Evolutionary conservation across 2,329 filamentous ascomycete species (phyloP).

Genomic region (Pseudocercospora vitis): DNA sequence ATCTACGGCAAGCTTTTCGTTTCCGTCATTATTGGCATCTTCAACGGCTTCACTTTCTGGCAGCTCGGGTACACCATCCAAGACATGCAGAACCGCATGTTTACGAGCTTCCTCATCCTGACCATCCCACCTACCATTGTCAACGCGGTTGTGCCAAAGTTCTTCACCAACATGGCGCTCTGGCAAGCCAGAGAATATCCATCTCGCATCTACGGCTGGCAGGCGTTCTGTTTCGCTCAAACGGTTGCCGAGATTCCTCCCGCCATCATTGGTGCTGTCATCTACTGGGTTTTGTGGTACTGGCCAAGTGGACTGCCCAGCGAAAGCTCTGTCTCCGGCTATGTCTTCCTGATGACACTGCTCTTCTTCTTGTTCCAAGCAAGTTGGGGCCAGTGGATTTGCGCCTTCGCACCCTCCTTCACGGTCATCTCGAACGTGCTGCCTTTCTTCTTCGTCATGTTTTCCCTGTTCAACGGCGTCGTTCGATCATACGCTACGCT

Average conservation of each 20-base stretch:
- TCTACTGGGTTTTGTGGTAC: constrained; percentile 78
- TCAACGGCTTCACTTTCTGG: constrained; percentile 79
- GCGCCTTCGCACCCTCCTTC: constrained; percentile 75
- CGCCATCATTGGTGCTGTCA: constrained; percentile 61
- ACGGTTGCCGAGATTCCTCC: constrained; percentile 71
- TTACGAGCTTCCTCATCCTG: constrained; percentile 63
- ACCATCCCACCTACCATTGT: constrained; percentile 67
- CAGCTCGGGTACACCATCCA: constrained; percentile 63
- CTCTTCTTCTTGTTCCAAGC: constrained; percentile 75
- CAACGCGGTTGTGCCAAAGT: constrained; percentile 74
- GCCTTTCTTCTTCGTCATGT: constrained; percentile 80
- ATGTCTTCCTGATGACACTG: constrained; percentile 75
- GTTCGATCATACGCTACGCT: constrained; percentile 66
- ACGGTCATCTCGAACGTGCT: constrained; percentile 74
- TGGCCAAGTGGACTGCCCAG: constrained; percentile 69
- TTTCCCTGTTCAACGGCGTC: constrained; percentile 74
- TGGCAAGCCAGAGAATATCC: constrained; percentile 75
- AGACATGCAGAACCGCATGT: constrained; percentile 76
- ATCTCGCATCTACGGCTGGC: constrained; percentile 73
- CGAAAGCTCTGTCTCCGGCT: constrained; percentile 65
- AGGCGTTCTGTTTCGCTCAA: constrained; percentile 73
- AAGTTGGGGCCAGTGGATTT: constrained; percentile 81
- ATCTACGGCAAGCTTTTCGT: constrained; percentile 75
- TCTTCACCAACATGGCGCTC: constrained; percentile 69
- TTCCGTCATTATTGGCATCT: constrained; percentile 68